Conservation (phyloP, 106 monocot genomes). For the Platanthera zijinensis region DNA sequence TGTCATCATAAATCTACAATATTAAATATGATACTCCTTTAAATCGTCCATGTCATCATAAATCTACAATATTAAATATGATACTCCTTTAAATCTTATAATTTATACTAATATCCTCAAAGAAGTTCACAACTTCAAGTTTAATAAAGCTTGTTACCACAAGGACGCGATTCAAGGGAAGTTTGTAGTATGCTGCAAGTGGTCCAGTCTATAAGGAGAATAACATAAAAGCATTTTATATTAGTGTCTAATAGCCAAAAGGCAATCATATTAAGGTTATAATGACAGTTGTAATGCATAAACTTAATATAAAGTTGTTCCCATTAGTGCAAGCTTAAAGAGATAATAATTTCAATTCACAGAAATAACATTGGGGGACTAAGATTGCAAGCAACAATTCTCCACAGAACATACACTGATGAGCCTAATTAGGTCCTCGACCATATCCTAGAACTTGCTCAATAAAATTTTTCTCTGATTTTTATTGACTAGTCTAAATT, state of each 20-base stretch:
- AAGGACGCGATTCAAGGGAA: constrained; percentile 73
- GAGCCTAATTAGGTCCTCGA: too few species aligned
- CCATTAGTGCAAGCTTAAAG: neutral
- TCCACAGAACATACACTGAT: too few species aligned
- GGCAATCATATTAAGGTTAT: neutral
- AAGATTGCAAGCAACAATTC: too few species aligned
- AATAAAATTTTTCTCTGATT: too few species aligned
- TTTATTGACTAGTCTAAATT: too few species aligned
- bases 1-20: constrained; percentile 81
- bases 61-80: constrained; percentile 28
- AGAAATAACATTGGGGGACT: too few species aligned
- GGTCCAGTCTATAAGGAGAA: constrained; percentile 60
- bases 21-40: neutral
- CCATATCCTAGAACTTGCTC: too few species aligned
- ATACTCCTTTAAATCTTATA: neutral
- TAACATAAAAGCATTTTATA: neutral
- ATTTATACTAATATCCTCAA: neutral
- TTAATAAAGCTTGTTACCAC: constrained; percentile 42
- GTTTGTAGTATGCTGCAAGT: constrained; percentile 94
- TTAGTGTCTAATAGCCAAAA: neutral
- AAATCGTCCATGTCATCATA: constrained; percentile 95
- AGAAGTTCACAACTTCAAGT: neutral
- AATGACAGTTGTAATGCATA: neutral
- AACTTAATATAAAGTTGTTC: neutral
- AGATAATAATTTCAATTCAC: neutral